Base-by-base conservation (phyloP, 441 rosid genomes). In the Corymbia citriodora region DNA sequence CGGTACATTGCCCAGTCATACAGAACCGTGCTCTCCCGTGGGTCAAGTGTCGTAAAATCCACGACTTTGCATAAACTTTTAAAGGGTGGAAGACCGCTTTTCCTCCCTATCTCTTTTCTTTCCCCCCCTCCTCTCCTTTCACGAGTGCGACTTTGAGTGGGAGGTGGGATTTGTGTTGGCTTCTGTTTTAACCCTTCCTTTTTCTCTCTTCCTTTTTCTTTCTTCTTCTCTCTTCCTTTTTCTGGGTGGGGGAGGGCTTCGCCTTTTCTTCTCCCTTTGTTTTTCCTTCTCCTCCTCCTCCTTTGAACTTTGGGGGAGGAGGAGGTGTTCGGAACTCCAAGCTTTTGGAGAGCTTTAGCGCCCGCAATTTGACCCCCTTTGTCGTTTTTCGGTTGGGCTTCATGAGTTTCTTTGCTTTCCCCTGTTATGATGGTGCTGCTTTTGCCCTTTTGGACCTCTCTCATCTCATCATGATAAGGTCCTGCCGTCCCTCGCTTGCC, bases 351-450 rank as follows among this genome's bases (percentile, higher is more conserved):
- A 87, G 45, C 94, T 93, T 94, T 90, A 91, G 63, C 92, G 88
- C 92, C 91, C 92, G n/a, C 92, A 89, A 92, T 85, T 90, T 88
- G 92, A 92, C 92, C 89, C 89, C 88, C 87, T 68, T 59, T 90
- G 49, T 27, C 53, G 52, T 33, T 29, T 50, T n/a, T 36, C 48
- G 68, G 88, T 79, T 45, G 85, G 85, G 85, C 85, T 4, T 79
- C 85, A 52, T n/a, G n/a, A 45, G 23, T n/a, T 23, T 13, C 45
- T 23, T 72, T 5, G 85, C 85, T 79, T 79, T 79, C 50, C n/a
- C 52, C n/a, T 13, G 49, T 23, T 13, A 45, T 79, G 49, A 45
- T 79, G 85, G 85, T 45, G 85, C 13, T 72, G 45, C 45, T 79
- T 61, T 25, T 45, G 52, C 85, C 85, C 27, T 79, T 79, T 79